Conservation (phyloP, 768 basidiomycete genomes). For the Amanita thiersii region DNA sequence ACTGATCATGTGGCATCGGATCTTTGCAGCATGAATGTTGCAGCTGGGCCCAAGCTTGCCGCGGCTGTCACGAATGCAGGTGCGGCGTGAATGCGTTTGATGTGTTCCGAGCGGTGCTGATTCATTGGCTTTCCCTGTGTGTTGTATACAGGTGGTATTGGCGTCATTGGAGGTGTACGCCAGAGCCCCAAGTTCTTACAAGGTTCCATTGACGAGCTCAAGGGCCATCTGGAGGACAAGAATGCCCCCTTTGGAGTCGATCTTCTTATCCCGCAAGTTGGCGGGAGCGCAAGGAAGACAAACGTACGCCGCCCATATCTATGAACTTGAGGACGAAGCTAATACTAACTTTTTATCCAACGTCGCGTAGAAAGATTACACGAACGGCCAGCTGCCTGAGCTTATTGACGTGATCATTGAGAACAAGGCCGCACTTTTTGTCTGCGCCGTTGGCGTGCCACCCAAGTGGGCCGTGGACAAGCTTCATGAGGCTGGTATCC, state of each 20-base stretch:
- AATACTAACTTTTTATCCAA: not conserved
- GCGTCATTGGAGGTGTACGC: slow-evolving; percentile 79
- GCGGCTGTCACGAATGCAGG: slow-evolving; percentile 91
- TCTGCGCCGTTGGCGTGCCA: slow-evolving; percentile 80
- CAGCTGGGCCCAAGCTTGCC: slow-evolving; percentile 77
- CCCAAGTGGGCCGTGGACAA: slow-evolving; percentile 77
- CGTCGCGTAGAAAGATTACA: slow-evolving; percentile 52
- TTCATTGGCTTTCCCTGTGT: not conserved
- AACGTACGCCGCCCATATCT: slow-evolving; percentile 50
- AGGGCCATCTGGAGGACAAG: slow-evolving; percentile 65
- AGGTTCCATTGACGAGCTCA: slow-evolving; percentile 63
- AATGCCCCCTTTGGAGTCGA: slow-evolving; percentile 78
- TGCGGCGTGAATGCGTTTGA: slow-evolving; percentile 13
- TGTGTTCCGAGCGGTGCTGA: not conserved
- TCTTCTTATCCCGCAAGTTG: slow-evolving; percentile 75
- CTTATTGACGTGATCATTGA: slow-evolving; percentile 75
- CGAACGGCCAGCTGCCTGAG: slow-evolving; percentile 66
- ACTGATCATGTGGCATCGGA: slow-evolving; percentile 2
- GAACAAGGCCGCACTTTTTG: slow-evolving; percentile 67
- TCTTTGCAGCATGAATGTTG: slow-evolving; percentile 67
- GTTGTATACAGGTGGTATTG: slow-evolving; percentile 50
- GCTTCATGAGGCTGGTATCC: slow-evolving; percentile 69
- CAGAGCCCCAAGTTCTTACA: slow-evolving; percentile 68
- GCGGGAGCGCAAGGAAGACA: slow-evolving; percentile 77
- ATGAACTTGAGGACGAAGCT: not conserved